Base-by-base conservation (phyloP, 441 rosid genomes). In the Hura crepitans region DNA sequence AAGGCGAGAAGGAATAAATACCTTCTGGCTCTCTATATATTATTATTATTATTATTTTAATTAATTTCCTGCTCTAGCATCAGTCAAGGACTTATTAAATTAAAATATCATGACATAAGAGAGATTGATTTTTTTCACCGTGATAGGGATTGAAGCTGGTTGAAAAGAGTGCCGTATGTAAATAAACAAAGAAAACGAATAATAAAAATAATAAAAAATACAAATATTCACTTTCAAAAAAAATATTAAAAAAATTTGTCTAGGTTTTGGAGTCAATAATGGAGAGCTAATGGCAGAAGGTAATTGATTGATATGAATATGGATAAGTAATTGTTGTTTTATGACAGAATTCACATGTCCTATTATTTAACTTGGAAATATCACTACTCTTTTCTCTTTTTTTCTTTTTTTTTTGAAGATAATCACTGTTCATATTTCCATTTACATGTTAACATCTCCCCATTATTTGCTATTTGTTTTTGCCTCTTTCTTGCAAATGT, bases 181-280 rank as follows among this genome's bases (percentile, higher is more conserved):
- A 9, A 11, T 12, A 42, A 12, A 42, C 8, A 6, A 6, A 42
- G 3, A 42, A 12, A 37, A 37, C 8, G 4, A 37, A 37, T 37
- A 0, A 5, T 5, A 37, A 37, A 37, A 5, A 37, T 33, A 33
- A 33, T 3, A 37, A 5, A 37, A 37, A 37, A 10, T 37, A 37
- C n/a, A n/a, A n/a, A n/a, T n/a, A n/a, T n/a, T n/a, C n/a, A n/a
- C n/a, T n/a, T n/a, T n/a, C n/a, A n/a, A n/a, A n/a, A n/a, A n/a
- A n/a, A n/a, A 37, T 1, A 37, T 37, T 0, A 37, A 37, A 5
- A 37, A 37, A 28, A n/a, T 8, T 2, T 69, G 76, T 74, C 82
- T 84, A 76, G 82, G 70, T 67, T 75, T 79, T 82, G 79, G 70
- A 46, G 78, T 69, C 71, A 51, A 73, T 63, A 54, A 31, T 37